Base-by-base conservation (phyloP, 1,139 yeast species). In the Chernovozyma sophiae-reginae region DNA sequence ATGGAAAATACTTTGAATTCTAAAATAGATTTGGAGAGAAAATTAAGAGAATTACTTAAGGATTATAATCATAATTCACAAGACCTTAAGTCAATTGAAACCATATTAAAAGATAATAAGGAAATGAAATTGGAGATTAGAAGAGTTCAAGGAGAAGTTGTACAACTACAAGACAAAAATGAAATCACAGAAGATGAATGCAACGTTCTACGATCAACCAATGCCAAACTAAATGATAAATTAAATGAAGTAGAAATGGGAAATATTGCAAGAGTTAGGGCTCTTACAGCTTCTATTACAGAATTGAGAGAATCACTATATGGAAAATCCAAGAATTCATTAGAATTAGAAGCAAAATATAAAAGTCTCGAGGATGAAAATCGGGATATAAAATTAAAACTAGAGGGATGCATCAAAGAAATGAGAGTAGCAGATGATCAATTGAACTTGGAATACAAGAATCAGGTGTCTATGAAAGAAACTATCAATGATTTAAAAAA, bases 381-480 rank as follows among this genome's bases (percentile, higher is more conserved):
- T 7, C 15, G 14, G 11, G 14, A 24, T 15, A 23, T 32, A 10
- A 22, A 23, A 28, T 23, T 15, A n/a, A 25, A 36, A 12, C 32
- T 38, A 7, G 23, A 28, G 8, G 24, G 30, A 5, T 28, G 28
- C 15, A 27, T 31, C 15, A 23, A 20, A 4, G 31, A 33, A 14
- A 30, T 36, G 24, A 37, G 38, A 27, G 43, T 32, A 20, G 36
- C 39, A 4, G 32, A 32, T 17, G 20, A 19, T n/a, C 38, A 39
- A 25, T 19, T 39, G 18, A 26, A 27, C 14, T 32, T 25, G 24
- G 40, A 38, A 27, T 24, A 35, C 15, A 25, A 15, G 11, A 36
- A 30, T 24, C 30, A 20, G 22, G 16, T 20, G 27, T 23, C 17
- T 15, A 20, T n/a, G 25, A 14, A 30, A 17, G 19, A 20, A 18